Evolutionary conservation across 2,329 filamentous ascomycete species (phyloP).

Genomic region (Phyllosticta ampelicida): DNA sequence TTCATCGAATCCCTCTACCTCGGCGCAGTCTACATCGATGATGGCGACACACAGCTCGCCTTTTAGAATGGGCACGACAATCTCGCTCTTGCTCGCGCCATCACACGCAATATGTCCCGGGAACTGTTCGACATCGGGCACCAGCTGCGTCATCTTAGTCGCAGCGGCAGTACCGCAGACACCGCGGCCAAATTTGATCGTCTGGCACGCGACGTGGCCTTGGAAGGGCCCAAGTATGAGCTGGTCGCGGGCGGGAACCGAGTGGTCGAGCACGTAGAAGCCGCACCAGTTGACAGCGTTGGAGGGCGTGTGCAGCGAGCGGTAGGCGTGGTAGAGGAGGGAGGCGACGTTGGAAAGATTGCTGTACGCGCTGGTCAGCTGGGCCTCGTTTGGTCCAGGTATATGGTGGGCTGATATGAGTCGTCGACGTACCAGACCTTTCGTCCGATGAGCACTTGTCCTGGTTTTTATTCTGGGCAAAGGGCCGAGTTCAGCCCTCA

Average conservation of each 20-base stretch:
- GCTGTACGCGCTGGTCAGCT: constrained; percentile 30
- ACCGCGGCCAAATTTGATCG: constrained; percentile 59
- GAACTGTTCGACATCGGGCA: constrained; percentile 59
- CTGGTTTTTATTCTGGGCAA: neutral
- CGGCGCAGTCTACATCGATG: constrained; percentile 70
- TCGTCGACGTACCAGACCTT: constrained; percentile 10
- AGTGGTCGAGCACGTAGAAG: constrained; percentile 59
- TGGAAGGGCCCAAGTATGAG: constrained; percentile 73
- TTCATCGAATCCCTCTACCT: constrained; percentile 54
- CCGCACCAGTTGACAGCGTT: constrained; percentile 69
- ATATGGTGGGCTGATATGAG: neutral
- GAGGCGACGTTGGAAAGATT: constrained; percentile 69
- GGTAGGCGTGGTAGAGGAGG: constrained; percentile 69
- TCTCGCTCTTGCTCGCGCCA: constrained; percentile 63
- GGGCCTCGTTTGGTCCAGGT: neutral
- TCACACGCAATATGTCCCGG: constrained; percentile 78
- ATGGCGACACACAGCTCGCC: constrained; percentile 54
- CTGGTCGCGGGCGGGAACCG: constrained; percentile 26
- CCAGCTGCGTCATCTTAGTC: constrained; percentile 50
- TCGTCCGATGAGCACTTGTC: neutral
- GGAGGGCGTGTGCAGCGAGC: constrained; percentile 57
- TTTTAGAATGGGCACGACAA: constrained; percentile 63
- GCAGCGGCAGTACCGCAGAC: constrained; percentile 65
- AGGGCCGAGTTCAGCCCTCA: neutral
- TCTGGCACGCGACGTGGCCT: constrained; percentile 68